Percentiles rank a stretch among this genome's conserved stretches.
These are phyloP conservation scores for Collybia nuda DNA, from an alignment of 768 basidiomycete genomes.

Conservation along the genomic window DNA sequence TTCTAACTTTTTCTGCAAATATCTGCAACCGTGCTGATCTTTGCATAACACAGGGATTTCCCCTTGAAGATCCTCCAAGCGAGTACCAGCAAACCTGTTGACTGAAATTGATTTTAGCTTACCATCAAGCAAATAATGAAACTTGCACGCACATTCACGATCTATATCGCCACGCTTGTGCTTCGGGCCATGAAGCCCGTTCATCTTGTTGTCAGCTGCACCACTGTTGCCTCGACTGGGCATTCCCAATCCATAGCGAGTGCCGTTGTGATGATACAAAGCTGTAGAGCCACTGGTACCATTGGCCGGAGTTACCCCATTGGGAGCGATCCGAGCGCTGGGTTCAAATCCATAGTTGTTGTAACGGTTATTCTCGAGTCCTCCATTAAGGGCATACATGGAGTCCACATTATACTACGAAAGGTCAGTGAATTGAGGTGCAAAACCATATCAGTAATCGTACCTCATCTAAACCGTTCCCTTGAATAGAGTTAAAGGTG, in stretches of 20 bases:
- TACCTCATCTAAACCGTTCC: constrained; percentile 60
- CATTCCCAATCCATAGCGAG: constrained; percentile 72
- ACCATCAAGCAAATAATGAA: neutral
- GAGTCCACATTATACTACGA: constrained; percentile 62
- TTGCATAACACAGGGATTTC: constrained; percentile 95
- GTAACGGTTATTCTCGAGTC: constrained; percentile 53
- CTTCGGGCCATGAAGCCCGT: constrained; percentile 88
- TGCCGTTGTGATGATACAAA: constrained; percentile 73
- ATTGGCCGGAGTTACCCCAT: constrained; percentile 21
- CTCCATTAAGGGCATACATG: constrained; percentile 47
- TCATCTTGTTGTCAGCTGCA: constrained; percentile 76
- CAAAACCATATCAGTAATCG: constrained; percentile 7
- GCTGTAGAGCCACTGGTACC: constrained; percentile 67
- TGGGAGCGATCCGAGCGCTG: constrained; percentile 32
- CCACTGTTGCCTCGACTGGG: constrained; percentile 49
- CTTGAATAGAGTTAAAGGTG: constrained; percentile 53
- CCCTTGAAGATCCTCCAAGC: constrained; percentile 92
- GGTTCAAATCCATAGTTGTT: constrained; percentile 59
- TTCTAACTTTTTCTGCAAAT: constrained; percentile 98
- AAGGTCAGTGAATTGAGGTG: constrained; percentile 8
- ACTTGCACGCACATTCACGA: constrained; percentile 61
- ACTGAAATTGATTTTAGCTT: constrained; percentile 42
- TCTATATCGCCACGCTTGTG: constrained; percentile 94
- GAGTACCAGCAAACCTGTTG: constrained; percentile 95
- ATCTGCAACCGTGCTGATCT: constrained; percentile 98